Percentiles rank a stretch among this genome's conserved stretches.
Evolutionary conservation across 2,329 filamentous ascomycete species (phyloP).

Genomic region (Blumeria hordei): DNA sequence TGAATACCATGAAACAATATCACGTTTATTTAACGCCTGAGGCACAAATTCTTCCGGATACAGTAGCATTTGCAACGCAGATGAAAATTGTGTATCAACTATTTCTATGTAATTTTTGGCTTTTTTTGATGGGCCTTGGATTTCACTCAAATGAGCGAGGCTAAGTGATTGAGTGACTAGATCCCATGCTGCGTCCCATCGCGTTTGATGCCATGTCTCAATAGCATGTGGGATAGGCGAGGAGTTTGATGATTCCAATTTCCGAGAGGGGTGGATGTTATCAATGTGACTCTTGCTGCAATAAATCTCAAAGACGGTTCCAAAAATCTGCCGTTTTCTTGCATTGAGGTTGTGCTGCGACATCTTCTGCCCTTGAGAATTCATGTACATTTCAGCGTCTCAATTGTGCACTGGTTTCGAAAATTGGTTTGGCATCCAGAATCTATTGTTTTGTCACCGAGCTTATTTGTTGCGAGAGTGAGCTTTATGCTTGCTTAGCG

Average conservation of each 20-base stretch:
- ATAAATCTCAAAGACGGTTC: slow-evolving; percentile 12
- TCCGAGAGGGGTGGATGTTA: neutral
- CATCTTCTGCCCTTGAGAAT: slow-evolving; percentile 1
- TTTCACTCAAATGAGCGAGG: slow-evolving; percentile 29
- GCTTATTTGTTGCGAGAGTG: no score
- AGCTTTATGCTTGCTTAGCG: no score
- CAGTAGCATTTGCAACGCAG: slow-evolving; percentile 29
- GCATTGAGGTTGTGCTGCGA: slow-evolving; percentile 3
- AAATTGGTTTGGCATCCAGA: no score
- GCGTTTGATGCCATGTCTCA: slow-evolving; percentile 21
- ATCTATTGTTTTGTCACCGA: no score
- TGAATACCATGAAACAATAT: slow-evolving; percentile 34
- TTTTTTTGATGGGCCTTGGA: slow-evolving; percentile 9
- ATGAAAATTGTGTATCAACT: slow-evolving; percentile 20
- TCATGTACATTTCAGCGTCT: no score
- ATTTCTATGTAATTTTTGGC: slow-evolving; percentile 9
- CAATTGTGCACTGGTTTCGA: no score
- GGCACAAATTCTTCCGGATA: slow-evolving; percentile 23
- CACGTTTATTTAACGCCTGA: slow-evolving; percentile 26
- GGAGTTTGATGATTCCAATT: slow-evolving; percentile 4
- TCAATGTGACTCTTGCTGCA: slow-evolving; percentile 10
- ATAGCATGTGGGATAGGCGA: slow-evolving; percentile 8
- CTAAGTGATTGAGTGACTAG: slow-evolving; percentile 31
- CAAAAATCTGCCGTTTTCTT: slow-evolving; percentile 13
- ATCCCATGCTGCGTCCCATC: slow-evolving; percentile 38